These are phyloP conservation scores for Fraxinus floribunda DNA, from an alignment of 305 asterid species.

Conservation along the genomic window DNA sequence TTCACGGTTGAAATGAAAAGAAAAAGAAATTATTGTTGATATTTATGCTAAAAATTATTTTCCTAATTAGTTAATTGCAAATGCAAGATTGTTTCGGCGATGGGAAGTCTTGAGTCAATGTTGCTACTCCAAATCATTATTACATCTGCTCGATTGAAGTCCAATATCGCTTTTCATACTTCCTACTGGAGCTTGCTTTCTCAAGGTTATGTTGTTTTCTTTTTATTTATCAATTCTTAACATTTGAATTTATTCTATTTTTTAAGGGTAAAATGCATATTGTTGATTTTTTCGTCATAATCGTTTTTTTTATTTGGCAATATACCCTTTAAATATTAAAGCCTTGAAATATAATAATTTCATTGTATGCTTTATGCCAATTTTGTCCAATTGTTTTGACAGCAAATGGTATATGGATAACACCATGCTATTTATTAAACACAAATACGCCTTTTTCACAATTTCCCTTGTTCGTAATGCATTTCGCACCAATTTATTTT, in stretches of 20 bases:
- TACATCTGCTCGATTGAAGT: conserved; percentile 54
- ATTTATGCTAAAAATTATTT: background rate
- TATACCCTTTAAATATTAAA: background rate
- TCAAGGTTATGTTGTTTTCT: conserved; percentile 31
- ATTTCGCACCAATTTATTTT: background rate
- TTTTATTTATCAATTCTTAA: background rate
- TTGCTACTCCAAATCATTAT: conserved; percentile 49
- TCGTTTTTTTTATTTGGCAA: background rate
- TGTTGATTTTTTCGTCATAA: background rate
- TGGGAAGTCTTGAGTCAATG: conserved; percentile 48
- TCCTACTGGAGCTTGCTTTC: conserved; percentile 55
- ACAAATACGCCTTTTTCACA: background rate
- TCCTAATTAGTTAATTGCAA: background rate
- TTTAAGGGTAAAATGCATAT: background rate
- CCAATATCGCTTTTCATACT: conserved; percentile 48
- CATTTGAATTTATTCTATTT: conserved; percentile 1
- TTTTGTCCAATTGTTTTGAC: background rate
- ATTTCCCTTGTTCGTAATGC: background rate
- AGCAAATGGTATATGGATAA: background rate
- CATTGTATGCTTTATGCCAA: background rate
- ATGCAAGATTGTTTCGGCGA: conserved; percentile 37
- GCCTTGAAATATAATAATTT: background rate
- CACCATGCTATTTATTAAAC: background rate
- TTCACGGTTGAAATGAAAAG: background rate
- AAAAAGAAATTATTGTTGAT: background rate